Evolutionary conservation across 2,329 filamentous ascomycete species (phyloP).

Genomic region (Rutstroemia sp.): DNA sequence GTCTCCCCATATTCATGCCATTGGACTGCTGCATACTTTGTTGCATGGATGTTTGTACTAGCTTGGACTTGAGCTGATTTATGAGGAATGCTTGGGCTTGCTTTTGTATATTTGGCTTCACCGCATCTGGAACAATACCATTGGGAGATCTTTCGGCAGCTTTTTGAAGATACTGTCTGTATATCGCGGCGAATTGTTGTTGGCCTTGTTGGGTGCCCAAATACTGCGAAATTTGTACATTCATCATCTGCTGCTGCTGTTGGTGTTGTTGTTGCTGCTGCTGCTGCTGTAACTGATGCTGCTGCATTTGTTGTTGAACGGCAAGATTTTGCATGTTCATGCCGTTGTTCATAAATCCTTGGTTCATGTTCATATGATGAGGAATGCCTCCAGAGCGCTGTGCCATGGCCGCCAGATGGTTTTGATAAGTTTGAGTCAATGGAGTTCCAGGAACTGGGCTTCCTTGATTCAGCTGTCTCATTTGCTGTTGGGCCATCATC

Average conservation of each 20-base stretch:
- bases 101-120: background rate
- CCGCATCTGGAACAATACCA: background rate
- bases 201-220: background rate
- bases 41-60: constrained; percentile 6
- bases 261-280: background rate
- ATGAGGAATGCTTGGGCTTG: background rate
- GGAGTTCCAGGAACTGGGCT: background rate
- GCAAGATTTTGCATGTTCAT: constrained; percentile 6
- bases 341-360: constrained; percentile 3
- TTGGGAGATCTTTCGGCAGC: background rate
- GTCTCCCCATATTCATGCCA: constrained; percentile 24
- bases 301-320: background rate
- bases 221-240: background rate
- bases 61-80: background rate
- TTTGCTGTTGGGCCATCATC: constrained; percentile 5
- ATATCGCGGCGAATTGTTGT: background rate
- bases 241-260: background rate
- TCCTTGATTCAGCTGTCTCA: constrained; percentile 7
- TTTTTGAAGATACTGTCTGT: background rate
- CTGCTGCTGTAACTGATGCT: background rate
- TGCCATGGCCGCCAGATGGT: background rate
- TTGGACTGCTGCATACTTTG: constrained; percentile 25
- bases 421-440: constrained; percentile 5
- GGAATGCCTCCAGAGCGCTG: constrained; percentile 2
- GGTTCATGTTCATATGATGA: constrained; percentile 6